Evolutionary conservation across 2,329 filamentous ascomycete species (phyloP), one percentile per base, ranked within the genome.

Genomic region (Neofusicoccum kwambonambiense): DNA sequence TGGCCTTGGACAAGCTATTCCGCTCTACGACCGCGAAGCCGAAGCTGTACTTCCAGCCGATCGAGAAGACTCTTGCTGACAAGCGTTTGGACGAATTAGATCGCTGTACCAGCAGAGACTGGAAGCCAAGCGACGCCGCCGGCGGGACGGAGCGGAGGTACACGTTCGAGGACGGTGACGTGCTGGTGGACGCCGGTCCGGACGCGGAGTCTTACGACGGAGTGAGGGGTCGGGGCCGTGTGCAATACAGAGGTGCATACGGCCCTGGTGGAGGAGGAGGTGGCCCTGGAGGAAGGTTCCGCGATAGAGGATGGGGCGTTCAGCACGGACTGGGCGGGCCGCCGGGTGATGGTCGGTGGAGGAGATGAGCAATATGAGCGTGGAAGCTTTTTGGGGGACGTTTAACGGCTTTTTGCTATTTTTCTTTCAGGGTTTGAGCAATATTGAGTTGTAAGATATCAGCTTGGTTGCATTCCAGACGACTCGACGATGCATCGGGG

Each of bases 41-140:
- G 0, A 85, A 86, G 68, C 76, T 90, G 13, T 90, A 90, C 75
- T 90, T 82, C 75, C 80, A 85, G 49, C 87, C 90, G 1, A 90
- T 92, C 0, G 75, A 86, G 0, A 83, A 87, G 5, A 84, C 88
- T 0, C 78, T 93, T 5, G 89, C 86, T 0, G 82, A 85, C 15
- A 83, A 84, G 51, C 87, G 94, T 12, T 78, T 93, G 4, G 86
- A 89, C 64, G 81, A 82, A 58, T 80, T 90, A 15, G 81, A 84
- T 15, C 72, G 76, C 4, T 75, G 75, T 60, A 82, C 79, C 12
- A 77, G 74, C 63, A 70, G 76, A 15, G 76, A 80, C 51, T 82
- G 80, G 81, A 61, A 70, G 22, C 27, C 47, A 1, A 50, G 44
- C 15, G 54, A 60, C 22, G 41, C 22, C 39, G 45, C 35, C 12